Base-by-base conservation (phyloP, 2,329 filamentous ascomycete genomes). In the Fusarium staphyleae region DNA sequence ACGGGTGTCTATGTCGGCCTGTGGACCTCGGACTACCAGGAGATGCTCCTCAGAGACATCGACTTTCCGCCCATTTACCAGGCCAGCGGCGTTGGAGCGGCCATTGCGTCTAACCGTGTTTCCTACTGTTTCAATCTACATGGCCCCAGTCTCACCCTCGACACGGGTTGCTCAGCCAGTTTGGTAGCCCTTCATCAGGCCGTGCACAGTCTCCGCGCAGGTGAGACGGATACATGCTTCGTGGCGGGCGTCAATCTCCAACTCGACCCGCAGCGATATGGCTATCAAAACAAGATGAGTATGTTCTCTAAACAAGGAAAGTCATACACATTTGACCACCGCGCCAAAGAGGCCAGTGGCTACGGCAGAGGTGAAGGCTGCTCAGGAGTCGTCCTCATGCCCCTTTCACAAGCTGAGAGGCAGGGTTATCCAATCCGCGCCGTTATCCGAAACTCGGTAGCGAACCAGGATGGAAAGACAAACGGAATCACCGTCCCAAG, bases 121-220 rank as follows among this genome's bases (percentile, higher is more conserved):
- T 79, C 76, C 0, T 79, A 81, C 63, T 75, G 74, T 42, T 81
- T 77, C 60, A 72, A 82, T 55, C 73, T 81, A 32, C 62, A 63
- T 9, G 79, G 80, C 0, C 77, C 79, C 0, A 78, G 75, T 24
- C 68, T 80, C 62, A 79, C 78, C 0, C 68, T 82, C 6, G 78
- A 82, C 51, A 83, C 81, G 0, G 81, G 76, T 1, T 83, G 81
- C 57, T 82, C 79, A 0, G 73, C 76, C 14, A 77, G 74, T 47
- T 62, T 83, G 5, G 73, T 78, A 3, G 78, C 78, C 0, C 66
- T 83, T 1, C 77, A 83, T 52, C 67, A 77, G 18, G 81, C 79
- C 3, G 52, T 65, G 5, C 57, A 65, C 18, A 70, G 67, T 48
- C 62, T 79, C 11, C 67, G 60, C 8, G 60, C 59, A 39, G 67